Evolutionary conservation across 176 grass and related monocot genomes (phyloP).

Genomic region (Lolium multiflorum): DNA sequence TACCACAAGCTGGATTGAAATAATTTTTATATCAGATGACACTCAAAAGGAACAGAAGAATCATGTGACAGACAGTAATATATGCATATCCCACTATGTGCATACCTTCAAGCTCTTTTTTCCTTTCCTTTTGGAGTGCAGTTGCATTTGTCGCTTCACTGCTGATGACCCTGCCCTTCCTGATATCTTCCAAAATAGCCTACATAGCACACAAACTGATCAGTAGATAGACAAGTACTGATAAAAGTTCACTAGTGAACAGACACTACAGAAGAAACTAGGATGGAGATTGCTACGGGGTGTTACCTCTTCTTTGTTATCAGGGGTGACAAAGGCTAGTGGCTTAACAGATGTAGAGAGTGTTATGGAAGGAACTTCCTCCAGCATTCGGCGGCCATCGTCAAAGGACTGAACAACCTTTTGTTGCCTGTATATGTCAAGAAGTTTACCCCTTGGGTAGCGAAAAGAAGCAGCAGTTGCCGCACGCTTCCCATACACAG

Average conservation of each 20-base stretch:
- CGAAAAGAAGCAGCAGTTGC: slow-evolving; percentile 50
- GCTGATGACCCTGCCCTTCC: slow-evolving; percentile 73
- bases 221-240: slow-evolving; percentile 4
- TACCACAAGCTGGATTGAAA: slow-evolving; percentile 45
- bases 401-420: slow-evolving; percentile 49
- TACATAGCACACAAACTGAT: slow-evolving; percentile 38
- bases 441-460: slow-evolving; percentile 95
- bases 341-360: slow-evolving; percentile 65
- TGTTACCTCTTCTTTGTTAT: slow-evolving; percentile 78
- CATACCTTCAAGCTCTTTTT: slow-evolving; percentile 54
- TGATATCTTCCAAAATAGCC: slow-evolving; percentile 86
- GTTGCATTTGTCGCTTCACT: slow-evolving; percentile 46
- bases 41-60: slow-evolving; percentile 3
- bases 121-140: slow-evolving; percentile 46
- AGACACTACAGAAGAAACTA: background rate
- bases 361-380: slow-evolving; percentile 76
- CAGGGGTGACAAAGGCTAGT: slow-evolving; percentile 79
- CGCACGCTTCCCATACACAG: slow-evolving; percentile 47
- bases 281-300: background rate
- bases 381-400: slow-evolving; percentile 47
- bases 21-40: slow-evolving; percentile 36
- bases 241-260: background rate
- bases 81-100: slow-evolving; percentile 15
- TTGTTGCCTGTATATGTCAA: slow-evolving; percentile 94
- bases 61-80: background rate